Percentiles rank a stretch among this genome's conserved stretches.
phyloP scores from a whole-genome alignment of 1,284 basidiomycete species.

The Sporisorium graminicola region DNA sequence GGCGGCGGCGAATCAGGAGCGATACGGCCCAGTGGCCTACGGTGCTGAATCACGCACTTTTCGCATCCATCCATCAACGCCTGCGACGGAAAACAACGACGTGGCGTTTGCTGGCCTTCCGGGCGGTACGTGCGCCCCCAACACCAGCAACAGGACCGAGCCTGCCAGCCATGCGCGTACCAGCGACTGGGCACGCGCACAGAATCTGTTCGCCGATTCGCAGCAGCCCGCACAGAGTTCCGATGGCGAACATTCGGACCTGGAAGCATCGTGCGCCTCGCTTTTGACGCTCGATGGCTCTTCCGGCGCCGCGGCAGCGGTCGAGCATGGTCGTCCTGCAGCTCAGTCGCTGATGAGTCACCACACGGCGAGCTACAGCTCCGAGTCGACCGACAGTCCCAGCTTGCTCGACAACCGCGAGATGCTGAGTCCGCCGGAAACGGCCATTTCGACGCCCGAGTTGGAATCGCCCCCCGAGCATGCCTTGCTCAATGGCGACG shows the following conservation, averaged over 20 bases:
- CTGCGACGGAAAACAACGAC: not conserved
- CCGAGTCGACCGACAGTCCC: slow-evolving; percentile 17
- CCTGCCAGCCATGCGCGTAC: slow-evolving; percentile 31
- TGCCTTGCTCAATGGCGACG: not conserved
- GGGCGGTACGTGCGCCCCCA: too few relatives aligned
- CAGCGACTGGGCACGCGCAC: slow-evolving; percentile 42
- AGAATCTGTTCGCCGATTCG: slow-evolving; percentile 13
- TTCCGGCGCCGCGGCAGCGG: not conserved
- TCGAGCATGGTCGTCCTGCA: too few relatives aligned
- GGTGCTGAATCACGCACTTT: slow-evolving; percentile 26
- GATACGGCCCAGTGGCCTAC: slow-evolving; percentile 21
- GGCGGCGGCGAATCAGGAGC: not conserved
- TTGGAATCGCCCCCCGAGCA: slow-evolving; percentile 25
- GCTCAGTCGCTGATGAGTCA: slow-evolving; percentile 8
- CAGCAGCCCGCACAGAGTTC: not conserved
- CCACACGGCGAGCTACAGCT: slow-evolving; percentile 34
- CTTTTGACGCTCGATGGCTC: not conserved
- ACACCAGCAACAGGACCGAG: not conserved
- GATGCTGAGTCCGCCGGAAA: slow-evolving; percentile 31
- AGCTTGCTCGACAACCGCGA: slow-evolving; percentile 28
- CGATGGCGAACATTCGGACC: not conserved
- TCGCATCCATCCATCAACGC: slow-evolving; percentile 15
- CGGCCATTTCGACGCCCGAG: slow-evolving; percentile 35
- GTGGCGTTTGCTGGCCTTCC: slow-evolving; percentile 23
- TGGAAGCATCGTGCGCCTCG: slow-evolving; percentile 8